Evolutionary conservation across 2,329 filamentous ascomycete species (phyloP), one percentile per base, ranked within the genome.

Genomic region (Nannizziopsis arthrosporioides): DNA sequence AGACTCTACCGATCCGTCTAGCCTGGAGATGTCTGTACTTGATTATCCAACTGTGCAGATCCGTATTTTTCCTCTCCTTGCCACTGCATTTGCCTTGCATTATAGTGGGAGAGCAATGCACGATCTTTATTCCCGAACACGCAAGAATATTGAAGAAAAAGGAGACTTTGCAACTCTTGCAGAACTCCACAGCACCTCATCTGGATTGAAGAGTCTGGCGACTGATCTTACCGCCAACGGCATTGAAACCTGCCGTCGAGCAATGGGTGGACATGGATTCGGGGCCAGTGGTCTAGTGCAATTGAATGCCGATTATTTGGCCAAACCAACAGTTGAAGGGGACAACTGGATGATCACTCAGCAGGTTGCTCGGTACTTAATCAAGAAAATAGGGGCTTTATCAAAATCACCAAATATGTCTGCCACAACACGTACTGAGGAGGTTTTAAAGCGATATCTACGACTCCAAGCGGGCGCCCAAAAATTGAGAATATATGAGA

Each of bases 341-440:
- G 73, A 76, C 55, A 76, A 76, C 48, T 75, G 72, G 71, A 76
- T 76, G 73, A 75, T 76, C 36, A 75, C 71, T 0, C 73, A 76
- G 50, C 73, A 76, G 57, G 70, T 71, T 2, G 70, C 70, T 0
- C 64, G 66, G 18, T 72, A 71, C 50, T 56, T 76, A 18, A 73
- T 76, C 58, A 76, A 76, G 56, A 71, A 72, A 38, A 75, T 75
- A 68, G 58, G 64, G 22, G 56, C 44, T 27, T 15, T 50, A 5
- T 62, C 22, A 66, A 3, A 63, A 67, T 34, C 18, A 10, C 19
- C 14, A 36, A 46, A 39, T 5, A 32, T 39, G 22, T 32, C 18
- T 5, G 27, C 51, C 14, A 30, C 42, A 7, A 48, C 48, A 3
- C 34, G 36, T 17, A 53, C 51, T 5, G 51, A 53, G 32, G 48